Conservation (phyloP, 106 monocot genomes). For the Phalaenopsis aphrodite region DNA sequence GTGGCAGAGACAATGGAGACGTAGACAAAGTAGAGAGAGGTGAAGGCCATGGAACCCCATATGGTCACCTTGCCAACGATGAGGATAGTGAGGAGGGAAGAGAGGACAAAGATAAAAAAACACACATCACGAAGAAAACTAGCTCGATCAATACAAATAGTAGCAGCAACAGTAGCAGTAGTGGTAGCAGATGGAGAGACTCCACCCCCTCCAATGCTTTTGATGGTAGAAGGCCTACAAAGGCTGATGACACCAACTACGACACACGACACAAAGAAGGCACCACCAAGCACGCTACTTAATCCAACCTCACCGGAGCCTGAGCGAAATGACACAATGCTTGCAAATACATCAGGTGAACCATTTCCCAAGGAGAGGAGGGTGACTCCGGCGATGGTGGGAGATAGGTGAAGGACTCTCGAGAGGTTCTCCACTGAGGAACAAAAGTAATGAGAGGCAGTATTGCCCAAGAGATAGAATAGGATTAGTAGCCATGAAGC, state of each 20-base stretch:
- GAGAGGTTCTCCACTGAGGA: conserved; percentile 60
- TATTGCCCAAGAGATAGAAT: conserved; percentile 72
- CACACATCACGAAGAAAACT: conserved; percentile 48
- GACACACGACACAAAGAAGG: conserved; percentile 51
- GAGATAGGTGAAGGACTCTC: conserved; percentile 35
- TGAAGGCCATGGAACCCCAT: conserved; percentile 34
- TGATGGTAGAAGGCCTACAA: background rate
- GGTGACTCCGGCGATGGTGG: conserved; percentile 72
- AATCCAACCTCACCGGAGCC: conserved; percentile 43
- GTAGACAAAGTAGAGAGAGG: conserved; percentile 42
- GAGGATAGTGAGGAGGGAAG: conserved; percentile 31
- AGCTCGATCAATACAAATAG: conserved; percentile 22
- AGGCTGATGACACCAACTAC: conserved; percentile 48
- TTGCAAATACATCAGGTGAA: conserved; percentile 63
- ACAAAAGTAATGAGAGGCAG: conserved; percentile 73
- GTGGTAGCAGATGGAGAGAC: background rate
- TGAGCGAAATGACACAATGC: conserved; percentile 57
- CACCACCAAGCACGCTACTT: conserved; percentile 58
- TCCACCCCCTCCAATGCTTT: background rate
- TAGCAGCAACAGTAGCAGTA: background rate
- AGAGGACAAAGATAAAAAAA: conserved; percentile 38
- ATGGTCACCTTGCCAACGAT: conserved; percentile 29
- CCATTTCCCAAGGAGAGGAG: conserved; percentile 78
- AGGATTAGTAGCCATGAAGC: conserved; percentile 46
- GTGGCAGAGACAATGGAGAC: conserved; percentile 32